Percentiles rank a stretch among this genome's conserved stretches.
phyloP scores from a whole-genome alignment of 768 basidiomycete genomes.

The Leccinum barrowsii region DNA sequence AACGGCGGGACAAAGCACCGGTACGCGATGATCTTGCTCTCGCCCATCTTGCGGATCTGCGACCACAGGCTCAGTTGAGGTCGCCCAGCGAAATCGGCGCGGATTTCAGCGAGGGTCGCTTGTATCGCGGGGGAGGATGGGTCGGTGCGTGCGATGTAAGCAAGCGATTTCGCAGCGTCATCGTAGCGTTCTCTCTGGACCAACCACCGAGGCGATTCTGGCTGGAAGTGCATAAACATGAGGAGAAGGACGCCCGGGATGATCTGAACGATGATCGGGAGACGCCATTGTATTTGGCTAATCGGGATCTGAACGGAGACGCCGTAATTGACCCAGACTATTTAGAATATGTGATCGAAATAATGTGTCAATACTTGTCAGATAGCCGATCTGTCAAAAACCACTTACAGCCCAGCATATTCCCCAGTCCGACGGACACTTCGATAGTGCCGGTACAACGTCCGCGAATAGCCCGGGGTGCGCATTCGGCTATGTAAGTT shows the following conservation, averaged over 20 bases:
- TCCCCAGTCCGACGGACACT: slow-evolving; percentile 31
- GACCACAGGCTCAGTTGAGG: slow-evolving; percentile 20
- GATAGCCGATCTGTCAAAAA: not conserved
- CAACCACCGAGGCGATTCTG: slow-evolving; percentile 42
- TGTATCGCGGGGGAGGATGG: slow-evolving; percentile 27
- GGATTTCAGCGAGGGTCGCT: slow-evolving; percentile 34
- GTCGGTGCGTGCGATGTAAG: slow-evolving; percentile 25
- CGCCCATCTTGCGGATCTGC: slow-evolving; percentile 35
- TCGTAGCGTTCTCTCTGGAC: slow-evolving; percentile 34
- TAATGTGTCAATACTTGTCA: not conserved
- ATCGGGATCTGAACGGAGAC: slow-evolving; percentile 24
- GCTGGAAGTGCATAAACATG: slow-evolving; percentile 35
- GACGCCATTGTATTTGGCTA: slow-evolving; percentile 35
- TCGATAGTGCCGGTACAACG: slow-evolving; percentile 35
- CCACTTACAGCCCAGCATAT: slow-evolving; percentile 35
- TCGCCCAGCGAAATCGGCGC: slow-evolving; percentile 33
- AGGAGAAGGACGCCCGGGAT: slow-evolving; percentile 39
- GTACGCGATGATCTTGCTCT: slow-evolving; percentile 25
- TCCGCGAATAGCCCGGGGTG: slow-evolving; percentile 36
- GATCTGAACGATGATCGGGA: slow-evolving; percentile 36
- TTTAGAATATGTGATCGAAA: not conserved
- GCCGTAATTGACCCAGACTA: slow-evolving; percentile 38
- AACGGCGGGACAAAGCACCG: slow-evolving; percentile 33
- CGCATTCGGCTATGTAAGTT: slow-evolving; percentile 37
- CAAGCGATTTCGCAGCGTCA: slow-evolving; percentile 32